Conservation (phyloP, 495 filamentous ascomycete species). For the Neurospora sp. region DNA sequence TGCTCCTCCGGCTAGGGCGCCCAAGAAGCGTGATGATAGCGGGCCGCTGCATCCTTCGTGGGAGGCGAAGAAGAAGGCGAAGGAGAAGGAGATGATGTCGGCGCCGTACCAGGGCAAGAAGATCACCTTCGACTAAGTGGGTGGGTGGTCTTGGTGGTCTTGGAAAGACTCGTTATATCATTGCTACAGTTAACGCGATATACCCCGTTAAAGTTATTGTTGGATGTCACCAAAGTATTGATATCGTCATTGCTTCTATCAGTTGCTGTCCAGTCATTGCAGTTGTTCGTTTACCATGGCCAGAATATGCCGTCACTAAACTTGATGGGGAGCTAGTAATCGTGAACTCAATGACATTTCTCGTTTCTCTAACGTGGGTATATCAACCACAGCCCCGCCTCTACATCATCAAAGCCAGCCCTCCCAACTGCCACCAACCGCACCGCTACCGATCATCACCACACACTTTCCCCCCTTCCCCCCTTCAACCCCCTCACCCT, state of each 20-base stretch:
- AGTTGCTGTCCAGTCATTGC: too few species aligned
- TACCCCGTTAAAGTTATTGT: background rate
- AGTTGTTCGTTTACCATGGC: too few species aligned
- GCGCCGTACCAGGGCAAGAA: conserved; percentile 78
- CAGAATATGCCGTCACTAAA: too few species aligned
- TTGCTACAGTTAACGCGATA: background rate
- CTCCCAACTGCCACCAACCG: too few species aligned
- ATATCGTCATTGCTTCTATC: background rate
- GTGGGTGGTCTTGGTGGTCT: background rate
- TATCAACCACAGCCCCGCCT: too few species aligned
- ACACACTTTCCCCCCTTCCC: too few species aligned
- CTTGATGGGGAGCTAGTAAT: too few species aligned
- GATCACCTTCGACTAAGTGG: conserved; percentile 67
- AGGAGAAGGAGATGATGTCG: conserved; percentile 51
- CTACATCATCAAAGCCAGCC: too few species aligned
- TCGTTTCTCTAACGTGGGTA: too few species aligned
- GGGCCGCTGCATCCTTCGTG: conserved; percentile 81
- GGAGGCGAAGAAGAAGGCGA: conserved; percentile 80
- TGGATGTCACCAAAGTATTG: background rate
- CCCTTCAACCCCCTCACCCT: too few species aligned
- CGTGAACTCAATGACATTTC: too few species aligned
- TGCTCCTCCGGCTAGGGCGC: conserved; percentile 16
- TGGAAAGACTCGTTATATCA: background rate
- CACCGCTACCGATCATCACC: too few species aligned
- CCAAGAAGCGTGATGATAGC: conserved; percentile 47